Conservation (phyloP, 2,329 filamentous ascomycete genomes). For the Fonsecaea nubica region DNA sequence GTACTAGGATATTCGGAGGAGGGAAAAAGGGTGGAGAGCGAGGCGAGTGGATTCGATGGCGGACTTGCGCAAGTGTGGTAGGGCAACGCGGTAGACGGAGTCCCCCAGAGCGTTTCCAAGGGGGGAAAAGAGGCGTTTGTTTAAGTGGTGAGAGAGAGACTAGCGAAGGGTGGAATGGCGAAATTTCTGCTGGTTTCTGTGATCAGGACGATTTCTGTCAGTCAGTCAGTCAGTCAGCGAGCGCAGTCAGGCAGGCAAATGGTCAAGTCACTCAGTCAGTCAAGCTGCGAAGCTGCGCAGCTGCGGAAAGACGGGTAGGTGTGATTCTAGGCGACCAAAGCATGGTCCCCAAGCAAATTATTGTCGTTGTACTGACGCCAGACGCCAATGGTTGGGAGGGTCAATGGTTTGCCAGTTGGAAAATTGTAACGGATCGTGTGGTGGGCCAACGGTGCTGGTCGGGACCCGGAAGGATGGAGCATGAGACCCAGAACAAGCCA, state of each 20-base stretch:
- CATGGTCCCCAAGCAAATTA: not conserved
- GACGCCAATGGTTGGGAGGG: not conserved
- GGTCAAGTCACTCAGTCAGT: not conserved
- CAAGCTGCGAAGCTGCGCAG: not conserved
- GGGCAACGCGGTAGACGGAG: conserved; percentile 10
- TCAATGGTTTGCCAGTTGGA: not conserved
- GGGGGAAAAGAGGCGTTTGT: not conserved
- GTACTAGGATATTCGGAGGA: conserved; percentile 19
- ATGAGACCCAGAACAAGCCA: not conserved
- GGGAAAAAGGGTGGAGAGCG: conserved; percentile 13
- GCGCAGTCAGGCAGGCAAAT: no score
- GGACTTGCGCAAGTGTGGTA: conserved; percentile 15
- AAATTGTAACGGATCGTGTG: conserved; percentile 7
- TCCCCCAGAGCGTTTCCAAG: conserved; percentile 3
- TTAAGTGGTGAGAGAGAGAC: not conserved
- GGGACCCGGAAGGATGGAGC: conserved; percentile 6
- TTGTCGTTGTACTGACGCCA: conserved; percentile 3
- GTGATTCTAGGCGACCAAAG: conserved; percentile 1
- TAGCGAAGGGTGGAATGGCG: not conserved
- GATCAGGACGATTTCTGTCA: not conserved
- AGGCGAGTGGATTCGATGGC: conserved; percentile 12
- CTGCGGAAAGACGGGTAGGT: conserved; percentile 4
- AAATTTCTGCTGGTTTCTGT: not conserved
- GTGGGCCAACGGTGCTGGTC: conserved; percentile 1
- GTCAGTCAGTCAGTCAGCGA: not conserved